Percentiles rank a stretch among this genome's conserved stretches.
Evolutionary conservation across 345 rosid genomes (phyloP).

Genomic region (Syzygium oleosum): DNA sequence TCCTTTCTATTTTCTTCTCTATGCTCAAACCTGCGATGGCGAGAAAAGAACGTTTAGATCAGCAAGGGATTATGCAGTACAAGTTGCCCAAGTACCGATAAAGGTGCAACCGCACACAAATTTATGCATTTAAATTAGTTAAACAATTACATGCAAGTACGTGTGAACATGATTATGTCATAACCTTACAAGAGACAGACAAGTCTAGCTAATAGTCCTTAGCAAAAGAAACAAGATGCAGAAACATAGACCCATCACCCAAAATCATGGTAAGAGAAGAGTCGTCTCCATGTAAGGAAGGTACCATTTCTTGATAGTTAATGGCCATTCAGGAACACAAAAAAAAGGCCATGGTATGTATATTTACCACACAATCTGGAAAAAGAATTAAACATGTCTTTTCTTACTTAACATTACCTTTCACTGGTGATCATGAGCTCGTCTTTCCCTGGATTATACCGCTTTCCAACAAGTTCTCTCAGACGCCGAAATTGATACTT

Average conservation of each 20-base stretch:
- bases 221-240: background rate
- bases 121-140: background rate
- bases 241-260: background rate
- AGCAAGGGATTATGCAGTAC: background rate
- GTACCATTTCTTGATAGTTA: background rate
- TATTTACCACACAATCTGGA: background rate
- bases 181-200: background rate
- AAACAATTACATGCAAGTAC: background rate
- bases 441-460: slow-evolving; percentile 92
- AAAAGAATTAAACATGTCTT: background rate
- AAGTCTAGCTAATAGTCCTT: background rate
- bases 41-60: background rate
- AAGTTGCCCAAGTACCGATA: background rate
- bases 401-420: slow-evolving; percentile 36
- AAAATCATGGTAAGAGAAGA: background rate
- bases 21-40: slow-evolving; percentile 69
- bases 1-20: slow-evolving; percentile 96
- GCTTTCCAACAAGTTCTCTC: slow-evolving; percentile 74
- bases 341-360: background rate
- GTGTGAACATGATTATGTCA: background rate
- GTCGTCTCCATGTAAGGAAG: background rate
- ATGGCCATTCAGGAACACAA: background rate
- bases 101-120: background rate
- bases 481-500: slow-evolving; percentile 67
- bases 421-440: slow-evolving; percentile 93